Conservation (phyloP, 2,329 filamentous ascomycete species). For the Aspergillus terreus region DNA sequence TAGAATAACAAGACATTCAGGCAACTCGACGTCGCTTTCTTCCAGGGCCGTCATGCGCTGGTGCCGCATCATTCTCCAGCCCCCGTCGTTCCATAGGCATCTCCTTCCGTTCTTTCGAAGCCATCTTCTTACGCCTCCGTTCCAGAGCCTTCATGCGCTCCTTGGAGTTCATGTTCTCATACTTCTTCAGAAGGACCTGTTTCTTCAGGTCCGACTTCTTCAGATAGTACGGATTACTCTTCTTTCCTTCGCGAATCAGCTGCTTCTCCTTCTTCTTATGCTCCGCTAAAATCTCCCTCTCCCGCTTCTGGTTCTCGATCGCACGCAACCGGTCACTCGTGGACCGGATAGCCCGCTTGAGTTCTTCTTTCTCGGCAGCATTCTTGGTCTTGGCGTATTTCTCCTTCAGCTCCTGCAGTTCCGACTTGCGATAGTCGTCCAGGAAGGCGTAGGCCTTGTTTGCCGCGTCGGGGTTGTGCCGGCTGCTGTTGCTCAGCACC, state of each 20-base stretch:
- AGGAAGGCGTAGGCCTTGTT: conserved; percentile 82
- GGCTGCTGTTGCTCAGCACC: conserved; percentile 34
- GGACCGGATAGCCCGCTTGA: conserved; percentile 70
- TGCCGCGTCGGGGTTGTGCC: conserved; percentile 44
- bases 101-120: conserved; percentile 77
- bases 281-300: conserved; percentile 65
- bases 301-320: conserved; percentile 64
- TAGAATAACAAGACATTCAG: conserved; percentile 7
- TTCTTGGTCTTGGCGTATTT: conserved; percentile 67
- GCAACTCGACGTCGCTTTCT: conserved; percentile 28
- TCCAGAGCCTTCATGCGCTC: conserved; percentile 83
- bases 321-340: conserved; percentile 77
- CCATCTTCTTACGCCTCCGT: conserved; percentile 83
- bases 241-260: conserved; percentile 79
- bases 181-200: conserved; percentile 72
- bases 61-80: conserved; percentile 23
- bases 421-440: conserved; percentile 77
- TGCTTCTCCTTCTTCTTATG: conserved; percentile 83
- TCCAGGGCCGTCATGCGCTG: conserved; percentile 15
- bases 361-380: conserved; percentile 59
- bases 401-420: conserved; percentile 70
- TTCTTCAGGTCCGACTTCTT: conserved; percentile 93
- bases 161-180: conserved; percentile 76
- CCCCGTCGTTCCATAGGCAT: conserved; percentile 57
- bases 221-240: conserved; percentile 74